phyloP scores from a whole-genome alignment of 352 stramenopile genomes.

The Pythium rhizo-oryzae region DNA sequence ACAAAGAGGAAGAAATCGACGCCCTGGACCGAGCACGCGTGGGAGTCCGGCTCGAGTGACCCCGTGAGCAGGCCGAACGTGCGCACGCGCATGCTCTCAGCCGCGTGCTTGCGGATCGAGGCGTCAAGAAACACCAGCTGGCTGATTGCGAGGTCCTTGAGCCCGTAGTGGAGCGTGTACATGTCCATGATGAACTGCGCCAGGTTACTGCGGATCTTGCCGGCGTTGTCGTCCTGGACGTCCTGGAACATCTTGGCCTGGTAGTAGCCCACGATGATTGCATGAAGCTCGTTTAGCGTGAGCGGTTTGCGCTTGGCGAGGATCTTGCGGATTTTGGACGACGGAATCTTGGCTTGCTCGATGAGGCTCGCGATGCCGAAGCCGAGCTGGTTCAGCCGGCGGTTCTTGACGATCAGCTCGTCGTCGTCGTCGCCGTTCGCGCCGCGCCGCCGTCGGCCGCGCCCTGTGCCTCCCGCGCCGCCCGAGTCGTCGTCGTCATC shows the following conservation, averaged over 20 bases:
- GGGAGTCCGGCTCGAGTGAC: constrained; percentile 73
- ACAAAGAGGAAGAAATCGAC: constrained; percentile 82
- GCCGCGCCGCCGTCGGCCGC: constrained; percentile 33
- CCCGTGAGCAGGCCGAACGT: constrained; percentile 73
- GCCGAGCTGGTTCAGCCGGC: constrained; percentile 61
- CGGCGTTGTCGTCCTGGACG: constrained; percentile 62
- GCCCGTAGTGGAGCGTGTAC: constrained; percentile 79
- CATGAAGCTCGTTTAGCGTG: constrained; percentile 68
- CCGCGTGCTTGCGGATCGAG: constrained; percentile 65
- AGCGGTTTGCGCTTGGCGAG: constrained; percentile 73
- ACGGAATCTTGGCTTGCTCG: constrained; percentile 69
- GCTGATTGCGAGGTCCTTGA: constrained; percentile 80
- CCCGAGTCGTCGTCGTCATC: constrained; percentile 26
- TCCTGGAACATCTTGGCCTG: constrained; percentile 85
- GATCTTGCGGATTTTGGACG: constrained; percentile 77
- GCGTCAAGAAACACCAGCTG: constrained; percentile 80
- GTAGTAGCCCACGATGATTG: constrained; percentile 79
- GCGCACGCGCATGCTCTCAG: constrained; percentile 70
- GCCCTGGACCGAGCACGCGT: constrained; percentile 71
- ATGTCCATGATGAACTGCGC: constrained; percentile 87
- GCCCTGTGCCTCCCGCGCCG: constrained; percentile 7
- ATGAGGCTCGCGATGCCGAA: constrained; percentile 80
- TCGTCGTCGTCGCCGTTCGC: constrained; percentile 34
- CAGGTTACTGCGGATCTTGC: constrained; percentile 56
- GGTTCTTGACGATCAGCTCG: constrained; percentile 59